Evolutionary conservation across 768 basidiomycete species (phyloP).

Genomic region (Phanerochaete sordida): DNA sequence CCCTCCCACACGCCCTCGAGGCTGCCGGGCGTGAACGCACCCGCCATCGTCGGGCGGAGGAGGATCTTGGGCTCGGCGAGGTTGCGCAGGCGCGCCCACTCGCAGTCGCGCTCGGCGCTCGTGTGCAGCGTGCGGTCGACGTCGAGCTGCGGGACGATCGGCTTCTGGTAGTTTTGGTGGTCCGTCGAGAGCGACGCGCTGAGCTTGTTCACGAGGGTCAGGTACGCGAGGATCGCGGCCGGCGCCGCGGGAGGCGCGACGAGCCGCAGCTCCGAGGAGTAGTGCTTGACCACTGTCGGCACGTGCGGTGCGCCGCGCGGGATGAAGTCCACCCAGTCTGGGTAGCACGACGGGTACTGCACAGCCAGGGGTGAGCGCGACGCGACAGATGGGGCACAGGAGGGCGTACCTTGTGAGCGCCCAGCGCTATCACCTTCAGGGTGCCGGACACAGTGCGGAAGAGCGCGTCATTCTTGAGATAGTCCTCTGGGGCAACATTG

Average conservation of each 20-base stretch:
- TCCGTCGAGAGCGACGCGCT: slow-evolving; percentile 18
- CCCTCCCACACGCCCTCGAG: slow-evolving; percentile 82
- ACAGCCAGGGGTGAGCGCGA: background rate
- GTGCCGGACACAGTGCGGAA: slow-evolving; percentile 46
- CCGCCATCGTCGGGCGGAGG: slow-evolving; percentile 32
- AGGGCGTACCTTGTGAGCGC: slow-evolving; percentile 55
- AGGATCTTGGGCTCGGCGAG: slow-evolving; percentile 35
- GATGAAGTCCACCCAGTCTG: slow-evolving; percentile 56
- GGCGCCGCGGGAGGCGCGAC: slow-evolving; percentile 59
- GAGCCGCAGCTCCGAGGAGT: slow-evolving; percentile 33
- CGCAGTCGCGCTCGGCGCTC: slow-evolving; percentile 63
- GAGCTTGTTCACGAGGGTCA: slow-evolving; percentile 43
- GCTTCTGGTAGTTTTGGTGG: slow-evolving; percentile 22
- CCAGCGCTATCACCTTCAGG: slow-evolving; percentile 60
- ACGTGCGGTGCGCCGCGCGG: slow-evolving; percentile 26
- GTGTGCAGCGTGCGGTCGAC: slow-evolving; percentile 13
- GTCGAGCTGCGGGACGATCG: slow-evolving; percentile 20
- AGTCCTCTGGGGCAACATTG: slow-evolving; percentile 41
- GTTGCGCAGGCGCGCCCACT: slow-evolving; percentile 47
- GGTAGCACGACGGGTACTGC: slow-evolving; percentile 60
- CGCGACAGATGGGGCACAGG: background rate
- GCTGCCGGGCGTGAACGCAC: slow-evolving; percentile 60
- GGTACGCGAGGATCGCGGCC: slow-evolving; percentile 70
- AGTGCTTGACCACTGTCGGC: slow-evolving; percentile 16
- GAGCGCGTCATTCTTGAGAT: slow-evolving; percentile 33